Conservation (phyloP, 129 eudicot genomes). For the Lactuca sativa region DNA sequence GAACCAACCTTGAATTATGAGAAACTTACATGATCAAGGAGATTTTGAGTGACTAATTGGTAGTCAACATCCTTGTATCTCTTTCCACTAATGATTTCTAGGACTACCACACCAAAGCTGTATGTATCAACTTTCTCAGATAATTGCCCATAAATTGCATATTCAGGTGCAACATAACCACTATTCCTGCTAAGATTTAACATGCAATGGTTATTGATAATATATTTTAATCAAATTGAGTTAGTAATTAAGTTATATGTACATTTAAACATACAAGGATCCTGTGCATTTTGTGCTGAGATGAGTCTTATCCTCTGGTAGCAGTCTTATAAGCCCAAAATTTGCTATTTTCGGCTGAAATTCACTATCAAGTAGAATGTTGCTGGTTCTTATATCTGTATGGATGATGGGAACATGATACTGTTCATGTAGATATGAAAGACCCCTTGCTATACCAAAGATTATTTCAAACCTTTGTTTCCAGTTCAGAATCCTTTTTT, state of each 20-base stretch:
- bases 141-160: no score
- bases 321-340: constrained; percentile 17
- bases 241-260: not conserved
- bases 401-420: constrained; percentile 45
- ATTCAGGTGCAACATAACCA: constrained; percentile 20
- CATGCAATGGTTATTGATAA: not conserved
- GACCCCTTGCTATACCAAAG: constrained; percentile 50
- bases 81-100: constrained; percentile 38
- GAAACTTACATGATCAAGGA: not conserved
- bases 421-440: constrained; percentile 62
- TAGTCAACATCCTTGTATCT: not conserved
- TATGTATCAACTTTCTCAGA: no score
- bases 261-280: constrained; percentile 43
- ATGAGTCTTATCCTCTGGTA: constrained; percentile 51
- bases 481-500: constrained; percentile 41
- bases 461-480: constrained; percentile 50
- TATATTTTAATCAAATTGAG: constrained; percentile 20
- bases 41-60: not conserved
- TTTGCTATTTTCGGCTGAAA: no score
- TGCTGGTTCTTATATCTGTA: no score
- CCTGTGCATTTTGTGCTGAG: constrained; percentile 53
- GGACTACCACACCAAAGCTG: constrained; percentile 40
- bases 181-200: constrained; percentile 32
- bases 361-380: no score
- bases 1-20: not conserved